Percentiles rank a stretch among this genome's conserved stretches.
Conservation (phyloP, 495 filamentous ascomycete genomes). For the Pyrenula massariospora region DNA sequence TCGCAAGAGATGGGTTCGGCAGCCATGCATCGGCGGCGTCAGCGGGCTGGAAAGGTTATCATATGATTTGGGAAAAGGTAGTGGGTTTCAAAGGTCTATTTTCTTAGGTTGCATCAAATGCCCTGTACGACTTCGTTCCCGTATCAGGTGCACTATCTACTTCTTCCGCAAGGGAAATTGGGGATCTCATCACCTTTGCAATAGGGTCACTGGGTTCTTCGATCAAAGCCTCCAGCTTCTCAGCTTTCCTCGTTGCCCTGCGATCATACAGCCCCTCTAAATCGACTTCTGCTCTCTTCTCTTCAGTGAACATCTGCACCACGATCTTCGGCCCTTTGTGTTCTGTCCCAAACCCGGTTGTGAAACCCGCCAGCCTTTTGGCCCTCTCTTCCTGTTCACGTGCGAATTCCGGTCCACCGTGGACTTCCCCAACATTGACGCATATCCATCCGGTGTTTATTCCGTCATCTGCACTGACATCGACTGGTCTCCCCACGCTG, state of each 20-base stretch:
- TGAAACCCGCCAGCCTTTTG: slow-evolving; percentile 2
- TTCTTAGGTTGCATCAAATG: too few relatives aligned
- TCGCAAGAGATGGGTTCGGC: too few relatives aligned
- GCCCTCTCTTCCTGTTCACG: slow-evolving; percentile 14
- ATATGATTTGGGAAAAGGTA: too few relatives aligned
- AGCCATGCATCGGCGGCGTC: too few relatives aligned
- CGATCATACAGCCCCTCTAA: slow-evolving; percentile 69
- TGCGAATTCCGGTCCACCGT: slow-evolving; percentile 16
- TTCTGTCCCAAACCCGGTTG: slow-evolving; percentile 56
- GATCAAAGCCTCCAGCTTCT: not conserved
- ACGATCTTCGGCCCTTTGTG: slow-evolving; percentile 53
- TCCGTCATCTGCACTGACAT: slow-evolving; percentile 48
- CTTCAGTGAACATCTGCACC: slow-evolving; percentile 81
- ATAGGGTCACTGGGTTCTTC: not conserved
- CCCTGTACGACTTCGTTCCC: too few relatives aligned
- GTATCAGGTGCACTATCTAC: too few relatives aligned
- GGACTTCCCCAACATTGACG: slow-evolving; percentile 69
- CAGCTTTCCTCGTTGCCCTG: not conserved
- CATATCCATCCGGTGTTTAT: slow-evolving; percentile 92
- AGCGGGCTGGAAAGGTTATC: too few relatives aligned
- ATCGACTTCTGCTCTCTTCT: slow-evolving; percentile 71
- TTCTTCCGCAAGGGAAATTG: too few relatives aligned
- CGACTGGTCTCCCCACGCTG: slow-evolving; percentile 20
- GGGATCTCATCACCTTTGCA: not conserved
- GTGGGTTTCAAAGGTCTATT: too few relatives aligned